Evolutionary conservation across 257 asterid species (phyloP).

Genomic region (Jacaranda mimosifolia): DNA sequence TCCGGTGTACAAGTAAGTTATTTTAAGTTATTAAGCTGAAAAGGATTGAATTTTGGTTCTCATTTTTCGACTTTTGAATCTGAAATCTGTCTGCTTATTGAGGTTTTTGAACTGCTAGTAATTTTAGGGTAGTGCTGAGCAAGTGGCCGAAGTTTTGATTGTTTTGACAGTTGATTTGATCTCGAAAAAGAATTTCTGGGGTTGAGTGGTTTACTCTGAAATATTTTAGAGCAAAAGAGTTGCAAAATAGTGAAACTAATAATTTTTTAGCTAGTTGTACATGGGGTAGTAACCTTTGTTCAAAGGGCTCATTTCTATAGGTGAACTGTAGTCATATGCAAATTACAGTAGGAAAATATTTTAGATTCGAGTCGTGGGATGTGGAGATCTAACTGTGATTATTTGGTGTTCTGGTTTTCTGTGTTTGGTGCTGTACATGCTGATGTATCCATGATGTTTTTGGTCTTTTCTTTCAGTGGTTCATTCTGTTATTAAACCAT

Average conservation of each 20-base stretch:
- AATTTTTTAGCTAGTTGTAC: too few species aligned
- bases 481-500: background rate
- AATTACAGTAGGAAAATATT: background rate
- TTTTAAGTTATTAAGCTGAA: background rate
- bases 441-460: constrained; percentile 5
- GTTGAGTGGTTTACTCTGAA: background rate
- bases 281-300: background rate
- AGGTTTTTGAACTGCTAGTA: background rate
- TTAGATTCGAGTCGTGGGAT: constrained; percentile 11
- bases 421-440: background rate
- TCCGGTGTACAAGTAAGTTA: constrained; percentile 71
- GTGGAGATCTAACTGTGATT: constrained; percentile 4
- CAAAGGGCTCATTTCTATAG: background rate
- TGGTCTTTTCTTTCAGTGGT: constrained; percentile 16
- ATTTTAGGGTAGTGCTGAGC: constrained; percentile 10
- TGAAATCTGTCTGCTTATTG: constrained; percentile 22
- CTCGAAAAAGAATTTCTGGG: constrained; percentile 28
- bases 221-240: background rate
- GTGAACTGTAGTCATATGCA: constrained; percentile 11
- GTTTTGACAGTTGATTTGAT: constrained; percentile 17
- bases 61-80: background rate
- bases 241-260: background rate
- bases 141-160: constrained; percentile 18
- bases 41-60: too few species aligned
- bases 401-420: constrained; percentile 2